Base-by-base conservation (phyloP, 2,329 filamentous ascomycete species). In the Colletotrichum endophyticum region DNA sequence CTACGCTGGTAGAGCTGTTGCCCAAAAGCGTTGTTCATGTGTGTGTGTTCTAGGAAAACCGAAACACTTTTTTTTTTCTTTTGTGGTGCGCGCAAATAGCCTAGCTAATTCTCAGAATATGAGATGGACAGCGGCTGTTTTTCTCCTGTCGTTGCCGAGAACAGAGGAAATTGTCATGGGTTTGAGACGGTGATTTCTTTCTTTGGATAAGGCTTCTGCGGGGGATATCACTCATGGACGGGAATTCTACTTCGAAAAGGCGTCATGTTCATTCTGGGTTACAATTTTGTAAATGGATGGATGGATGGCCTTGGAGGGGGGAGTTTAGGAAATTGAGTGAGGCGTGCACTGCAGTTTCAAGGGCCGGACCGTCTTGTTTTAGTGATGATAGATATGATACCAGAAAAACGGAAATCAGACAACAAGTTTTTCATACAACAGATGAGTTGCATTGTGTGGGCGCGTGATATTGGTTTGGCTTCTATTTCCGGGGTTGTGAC, bases 1-100 rank as follows among this genome's bases (percentile, higher is more conserved):
- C 59, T 74, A 74, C 66, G 59, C 70, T 66, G 64, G 74, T 53
- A 53, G 64, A 74, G 71, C 66, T 73, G 74, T 68, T 76, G 59
- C 44, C 56, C 36, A 61, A 28, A 36, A 66, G 49, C 62, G 59
- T 34, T 56, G 30, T 62, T 56, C 34, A 13, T 34, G 62, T 9
- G 49, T 12, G 32, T n/a, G 67, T 11, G n/a, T 44, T n/a, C 57
- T 61, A 13, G 19, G 64, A 34, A 72, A 63, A 25, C n/a, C 6
- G 4, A 16, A n/a, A 8, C 53, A 30, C 30, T 27, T 62, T 49
- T 49, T 30, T 66, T 49, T 22, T 39, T 66, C 34, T 27, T 59
- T 66, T 67, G 49, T 68, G 34, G 44, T 67, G 70, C 57, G 32
- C 32, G 63, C 63, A 63, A 36, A 30, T n/a, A 59, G 36, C 28